phyloP scores from a whole-genome alignment of 345 rosid species.

The Geranium brycei region DNA sequence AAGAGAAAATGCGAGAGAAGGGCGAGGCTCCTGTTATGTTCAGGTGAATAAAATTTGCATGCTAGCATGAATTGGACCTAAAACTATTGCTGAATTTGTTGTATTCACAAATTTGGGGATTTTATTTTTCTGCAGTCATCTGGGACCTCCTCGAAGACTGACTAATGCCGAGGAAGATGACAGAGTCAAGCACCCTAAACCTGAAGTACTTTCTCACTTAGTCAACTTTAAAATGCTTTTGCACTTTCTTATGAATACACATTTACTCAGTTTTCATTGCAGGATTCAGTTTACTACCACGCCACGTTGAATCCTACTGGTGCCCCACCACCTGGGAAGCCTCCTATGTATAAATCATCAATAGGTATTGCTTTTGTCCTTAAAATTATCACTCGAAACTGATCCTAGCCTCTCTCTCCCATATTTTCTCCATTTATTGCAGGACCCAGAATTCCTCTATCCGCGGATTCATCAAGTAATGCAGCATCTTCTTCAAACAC shows the following conservation, averaged over 20 bases:
- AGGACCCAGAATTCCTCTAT: constrained; percentile 76
- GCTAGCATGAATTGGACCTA: no score
- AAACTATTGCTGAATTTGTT: neutral
- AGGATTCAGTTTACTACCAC: constrained; percentile 97
- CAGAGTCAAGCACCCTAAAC: constrained; percentile 60
- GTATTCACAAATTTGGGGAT: neutral
- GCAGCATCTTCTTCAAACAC: constrained; percentile 44
- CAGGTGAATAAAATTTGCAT: constrained; percentile 34
- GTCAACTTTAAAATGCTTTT: constrained; percentile 9
- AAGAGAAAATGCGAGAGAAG: constrained; percentile 88
- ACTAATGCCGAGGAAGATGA: constrained; percentile 68
- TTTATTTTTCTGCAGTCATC: constrained; percentile 52
- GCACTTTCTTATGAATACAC: neutral
- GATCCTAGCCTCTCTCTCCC: constrained; percentile 1
- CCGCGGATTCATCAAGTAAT: constrained; percentile 48
- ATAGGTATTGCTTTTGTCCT: constrained; percentile 37
- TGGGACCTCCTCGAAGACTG: constrained; percentile 70
- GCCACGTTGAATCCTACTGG: constrained; percentile 96
- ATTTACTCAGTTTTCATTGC: constrained; percentile 15
- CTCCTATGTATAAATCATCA: constrained; percentile 85
- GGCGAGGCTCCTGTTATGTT: constrained; percentile 97
- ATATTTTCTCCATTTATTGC: constrained; percentile 13
- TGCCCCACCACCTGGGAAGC: constrained; percentile 98
- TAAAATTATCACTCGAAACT: constrained; percentile 1
- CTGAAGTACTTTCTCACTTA: constrained; percentile 47